These are phyloP conservation scores for Mycena floridula DNA, from an alignment of 768 basidiomycete genomes.

Conservation along the genomic window DNA sequence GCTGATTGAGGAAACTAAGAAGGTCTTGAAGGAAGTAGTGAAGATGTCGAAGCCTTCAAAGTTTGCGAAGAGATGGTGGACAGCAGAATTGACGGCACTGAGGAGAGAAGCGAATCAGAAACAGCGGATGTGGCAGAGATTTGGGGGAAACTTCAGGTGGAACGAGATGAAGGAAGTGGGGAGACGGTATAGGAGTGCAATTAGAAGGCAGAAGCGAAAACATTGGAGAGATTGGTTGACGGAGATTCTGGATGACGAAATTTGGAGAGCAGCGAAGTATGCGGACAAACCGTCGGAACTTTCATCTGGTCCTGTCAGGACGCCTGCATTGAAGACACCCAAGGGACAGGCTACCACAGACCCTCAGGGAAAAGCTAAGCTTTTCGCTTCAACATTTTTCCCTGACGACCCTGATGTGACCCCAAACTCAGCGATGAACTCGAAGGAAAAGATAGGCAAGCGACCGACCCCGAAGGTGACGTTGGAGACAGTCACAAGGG, in stretches of 20 bases:
- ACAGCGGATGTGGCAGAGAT: too few species aligned
- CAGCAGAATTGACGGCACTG: too few species aligned
- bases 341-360: background rate
- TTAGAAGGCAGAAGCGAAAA: background rate
- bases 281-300: background rate
- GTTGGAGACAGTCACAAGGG: background rate
- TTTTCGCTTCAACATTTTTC: background rate
- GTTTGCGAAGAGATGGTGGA: too few species aligned
- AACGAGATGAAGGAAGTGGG: too few species aligned
- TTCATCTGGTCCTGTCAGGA: background rate
- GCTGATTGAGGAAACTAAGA: too few species aligned
- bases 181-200: too few species aligned
- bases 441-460: too few species aligned
- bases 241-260: background rate
- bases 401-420: background rate
- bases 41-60: too few species aligned
- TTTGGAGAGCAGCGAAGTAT: background rate
- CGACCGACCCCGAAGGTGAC: background rate
- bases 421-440: too few species aligned
- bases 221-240: background rate
- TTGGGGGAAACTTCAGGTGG: too few species aligned
- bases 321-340: background rate
- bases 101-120: too few species aligned
- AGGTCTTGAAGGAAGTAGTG: too few species aligned
- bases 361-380: background rate